Evolutionary conservation across 2,329 filamentous ascomycete species (phyloP).

Genomic region (Cordyceps militaris): DNA sequence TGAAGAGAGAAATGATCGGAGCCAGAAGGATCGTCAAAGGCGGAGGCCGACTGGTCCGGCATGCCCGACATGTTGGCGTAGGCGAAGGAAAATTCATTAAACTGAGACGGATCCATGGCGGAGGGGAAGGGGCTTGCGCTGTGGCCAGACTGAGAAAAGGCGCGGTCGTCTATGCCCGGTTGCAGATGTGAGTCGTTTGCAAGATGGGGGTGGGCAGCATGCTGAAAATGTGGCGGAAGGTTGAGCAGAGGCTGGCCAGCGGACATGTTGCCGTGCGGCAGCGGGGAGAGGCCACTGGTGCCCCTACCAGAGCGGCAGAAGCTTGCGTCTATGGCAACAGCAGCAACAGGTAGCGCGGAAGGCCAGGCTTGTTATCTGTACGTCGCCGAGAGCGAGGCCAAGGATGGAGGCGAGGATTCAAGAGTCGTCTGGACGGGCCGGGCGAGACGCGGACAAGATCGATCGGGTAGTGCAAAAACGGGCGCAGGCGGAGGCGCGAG

Average conservation of each 20-base stretch:
- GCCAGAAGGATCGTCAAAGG: conserved; percentile 24
- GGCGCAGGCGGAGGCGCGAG: not conserved
- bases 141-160: conserved; percentile 1
- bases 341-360: not conserved
- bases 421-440: not conserved
- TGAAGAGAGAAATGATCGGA: conserved; percentile 31
- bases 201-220: conserved; percentile 23
- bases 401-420: not conserved
- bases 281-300: conserved; percentile 2
- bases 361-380: not conserved
- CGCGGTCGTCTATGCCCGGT: not conserved
- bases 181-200: conserved; percentile 2
- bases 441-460: not conserved
- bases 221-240: conserved; percentile 21
- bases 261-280: conserved; percentile 24
- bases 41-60: conserved; percentile 28
- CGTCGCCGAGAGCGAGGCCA: not conserved
- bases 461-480: not conserved
- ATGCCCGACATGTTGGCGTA: conserved; percentile 37
- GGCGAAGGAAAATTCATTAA: conserved; percentile 47
- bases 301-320: conserved; percentile 10
- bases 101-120: conserved; percentile 41
- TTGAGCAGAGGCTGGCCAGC: conserved; percentile 23
- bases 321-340: not conserved
- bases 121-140: not conserved